Percentiles rank a stretch among this genome's conserved stretches.
Evolutionary conservation across 257 asterid genomes (phyloP).

Genomic region (Gentiana straminea): DNA sequence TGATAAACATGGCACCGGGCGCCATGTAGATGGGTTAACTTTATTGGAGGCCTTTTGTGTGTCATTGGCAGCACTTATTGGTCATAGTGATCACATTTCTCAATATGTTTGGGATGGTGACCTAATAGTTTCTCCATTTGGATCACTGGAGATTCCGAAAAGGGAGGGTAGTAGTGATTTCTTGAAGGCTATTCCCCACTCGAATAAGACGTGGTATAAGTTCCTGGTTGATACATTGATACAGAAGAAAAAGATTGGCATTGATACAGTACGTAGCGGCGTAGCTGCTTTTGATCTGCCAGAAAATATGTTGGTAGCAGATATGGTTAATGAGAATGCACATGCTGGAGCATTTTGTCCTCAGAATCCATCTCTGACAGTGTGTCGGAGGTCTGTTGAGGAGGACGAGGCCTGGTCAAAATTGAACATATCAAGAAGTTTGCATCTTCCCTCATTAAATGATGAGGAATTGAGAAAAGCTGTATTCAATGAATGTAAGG

Average conservation of each 20-base stretch:
- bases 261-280: conserved; percentile 17
- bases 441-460: conserved; percentile 70
- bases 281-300: conserved; percentile 17
- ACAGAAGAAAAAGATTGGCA: conserved; percentile 28
- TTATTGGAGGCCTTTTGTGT: conserved; percentile 85
- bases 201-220: conserved; percentile 56
- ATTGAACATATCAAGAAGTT: conserved; percentile 61
- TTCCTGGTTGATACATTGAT: conserved; percentile 46
- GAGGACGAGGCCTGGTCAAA: conserved; percentile 58
- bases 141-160: conserved; percentile 20
- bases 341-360: conserved; percentile 28
- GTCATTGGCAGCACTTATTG: conserved; percentile 71
- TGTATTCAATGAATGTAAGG: conserved; percentile 38
- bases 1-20: conserved; percentile 21
- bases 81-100: conserved; percentile 63
- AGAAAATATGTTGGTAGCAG: conserved; percentile 15
- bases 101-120: conserved; percentile 43
- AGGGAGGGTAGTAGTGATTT: conserved; percentile 14
- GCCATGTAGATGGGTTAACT: conserved; percentile 54
- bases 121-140: conserved; percentile 27
- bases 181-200: conserved; percentile 18
- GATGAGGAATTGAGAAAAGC: conserved; percentile 71
- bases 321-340: conserved; percentile 22
- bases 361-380: conserved; percentile 73
- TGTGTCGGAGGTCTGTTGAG: conserved; percentile 47